These are phyloP conservation scores for Chondrus crispus DNA, from an alignment of 23 red algal genomes.

Conservation along the genomic window DNA sequence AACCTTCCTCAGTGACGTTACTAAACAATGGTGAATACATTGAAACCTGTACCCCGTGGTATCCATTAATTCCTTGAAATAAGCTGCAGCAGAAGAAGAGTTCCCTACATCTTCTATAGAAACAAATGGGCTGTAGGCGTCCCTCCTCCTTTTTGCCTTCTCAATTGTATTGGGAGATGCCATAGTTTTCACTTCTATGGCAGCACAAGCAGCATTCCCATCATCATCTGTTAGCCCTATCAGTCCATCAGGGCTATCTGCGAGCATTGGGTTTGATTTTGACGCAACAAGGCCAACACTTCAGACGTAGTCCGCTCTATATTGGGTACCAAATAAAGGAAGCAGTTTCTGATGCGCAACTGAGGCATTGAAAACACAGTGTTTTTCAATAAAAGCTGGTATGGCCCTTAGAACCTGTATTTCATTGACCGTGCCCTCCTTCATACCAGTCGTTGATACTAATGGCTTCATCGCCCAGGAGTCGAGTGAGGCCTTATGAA, in stretches of 20 bases:
- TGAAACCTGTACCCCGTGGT: not conserved
- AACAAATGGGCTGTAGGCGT: not conserved
- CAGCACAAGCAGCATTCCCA: not conserved
- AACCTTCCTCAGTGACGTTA: not conserved
- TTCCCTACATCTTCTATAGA: not conserved
- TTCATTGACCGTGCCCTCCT: not conserved
- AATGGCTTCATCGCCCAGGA: not conserved
- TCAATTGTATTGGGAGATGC: conserved; percentile 2
- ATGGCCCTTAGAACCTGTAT: not conserved
- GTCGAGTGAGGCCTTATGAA: not conserved
- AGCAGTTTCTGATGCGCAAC: not conserved
- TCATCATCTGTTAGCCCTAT: not conserved
- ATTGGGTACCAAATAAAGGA: not conserved
- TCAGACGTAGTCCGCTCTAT: not conserved
- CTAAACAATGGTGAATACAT: not conserved
- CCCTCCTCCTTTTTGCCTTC: not conserved
- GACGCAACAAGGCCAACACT: not conserved
- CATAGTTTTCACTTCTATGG: conserved; percentile 4
- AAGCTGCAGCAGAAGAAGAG: not conserved
- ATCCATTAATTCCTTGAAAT: not conserved
- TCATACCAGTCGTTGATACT: not conserved
- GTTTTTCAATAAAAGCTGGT: not conserved
- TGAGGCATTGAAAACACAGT: not conserved
- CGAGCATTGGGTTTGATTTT: not conserved
- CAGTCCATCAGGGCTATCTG: conserved; percentile 8